These are phyloP conservation scores for Jatropha multifida DNA, from an alignment of 441 rosid species.

Conservation along the genomic window DNA sequence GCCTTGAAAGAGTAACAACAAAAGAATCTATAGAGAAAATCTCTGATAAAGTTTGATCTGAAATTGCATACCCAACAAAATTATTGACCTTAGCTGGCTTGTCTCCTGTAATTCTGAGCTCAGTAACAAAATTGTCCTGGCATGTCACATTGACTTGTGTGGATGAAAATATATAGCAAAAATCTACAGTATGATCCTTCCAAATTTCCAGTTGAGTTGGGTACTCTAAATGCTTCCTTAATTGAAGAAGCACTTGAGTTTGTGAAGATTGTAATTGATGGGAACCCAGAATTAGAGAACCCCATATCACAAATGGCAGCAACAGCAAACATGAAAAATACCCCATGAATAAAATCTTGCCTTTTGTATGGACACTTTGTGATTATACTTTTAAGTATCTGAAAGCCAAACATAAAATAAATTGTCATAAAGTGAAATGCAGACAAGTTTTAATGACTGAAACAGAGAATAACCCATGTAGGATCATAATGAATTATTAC, in stretches of 20 bases:
- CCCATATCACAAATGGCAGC: slow-evolving; percentile 49
- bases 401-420: slow-evolving; percentile 1
- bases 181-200: slow-evolving; percentile 53
- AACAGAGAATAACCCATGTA: slow-evolving; percentile 17
- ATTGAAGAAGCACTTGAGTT: slow-evolving; percentile 74
- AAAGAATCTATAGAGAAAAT: slow-evolving; percentile 72
- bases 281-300: slow-evolving; percentile 42
- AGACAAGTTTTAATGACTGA: neutral
- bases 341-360: slow-evolving; percentile 38
- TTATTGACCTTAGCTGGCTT: slow-evolving; percentile 36
- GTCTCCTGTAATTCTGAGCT: slow-evolving; percentile 58
- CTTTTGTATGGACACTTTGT: neutral
- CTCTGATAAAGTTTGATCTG: slow-evolving; percentile 50
- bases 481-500: neutral
- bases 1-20: slow-evolving; percentile 60
- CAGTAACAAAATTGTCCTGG: slow-evolving; percentile 50
- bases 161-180: slow-evolving; percentile 56
- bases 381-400: slow-evolving; percentile 11
- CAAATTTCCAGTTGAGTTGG: slow-evolving; percentile 68
- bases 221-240: slow-evolving; percentile 70
- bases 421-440: neutral
- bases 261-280: slow-evolving; percentile 77
- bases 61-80: slow-evolving; percentile 50
- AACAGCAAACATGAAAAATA: slow-evolving; percentile 29
- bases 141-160: slow-evolving; percentile 57